A percentile compares a stretch with the other conserved stretches of the same genome.
Evolutionary conservation across 2,329 filamentous ascomycete genomes (phyloP).

Genomic region (Piedraia hortae): DNA sequence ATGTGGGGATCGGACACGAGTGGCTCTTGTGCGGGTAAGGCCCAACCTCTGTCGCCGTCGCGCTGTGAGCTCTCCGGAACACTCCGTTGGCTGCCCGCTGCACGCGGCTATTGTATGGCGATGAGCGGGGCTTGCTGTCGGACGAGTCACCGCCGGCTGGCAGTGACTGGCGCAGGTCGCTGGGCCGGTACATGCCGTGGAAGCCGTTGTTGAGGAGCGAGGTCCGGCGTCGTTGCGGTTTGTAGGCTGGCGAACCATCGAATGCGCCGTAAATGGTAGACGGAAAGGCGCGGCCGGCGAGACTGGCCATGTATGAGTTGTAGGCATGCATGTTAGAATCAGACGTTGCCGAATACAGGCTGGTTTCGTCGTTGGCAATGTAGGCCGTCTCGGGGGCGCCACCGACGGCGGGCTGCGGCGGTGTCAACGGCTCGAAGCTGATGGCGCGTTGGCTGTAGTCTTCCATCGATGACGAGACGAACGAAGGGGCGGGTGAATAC

Average conservation of each 20-base stretch:
- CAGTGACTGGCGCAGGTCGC: slow-evolving; percentile 50
- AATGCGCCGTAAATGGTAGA: slow-evolving; percentile 64
- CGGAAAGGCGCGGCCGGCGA: slow-evolving; percentile 54
- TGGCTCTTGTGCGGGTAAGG: slow-evolving; percentile 96
- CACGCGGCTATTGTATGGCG: slow-evolving; percentile 22
- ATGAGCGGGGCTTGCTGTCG: slow-evolving; percentile 47
- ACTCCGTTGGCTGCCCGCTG: slow-evolving; percentile 40
- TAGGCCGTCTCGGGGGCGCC: slow-evolving; percentile 77
- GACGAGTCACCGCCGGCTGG: slow-evolving; percentile 33
- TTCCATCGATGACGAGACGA: slow-evolving; percentile 94
- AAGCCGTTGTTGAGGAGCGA: slow-evolving; percentile 54
- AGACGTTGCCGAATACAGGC: slow-evolving; percentile 80
- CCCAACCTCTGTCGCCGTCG: slow-evolving; percentile 85
- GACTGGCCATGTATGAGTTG: slow-evolving; percentile 73
- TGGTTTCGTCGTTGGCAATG: slow-evolving; percentile 93
- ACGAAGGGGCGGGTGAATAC: slow-evolving; percentile 91
- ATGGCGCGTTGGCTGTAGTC: slow-evolving; percentile 92
- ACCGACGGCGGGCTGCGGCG: slow-evolving; percentile 69
- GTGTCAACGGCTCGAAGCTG: slow-evolving; percentile 89
- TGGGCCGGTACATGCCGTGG: slow-evolving; percentile 45
- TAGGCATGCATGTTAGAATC: slow-evolving; percentile 56
- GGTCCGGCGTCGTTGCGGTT: slow-evolving; percentile 62
- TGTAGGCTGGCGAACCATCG: slow-evolving; percentile 94
- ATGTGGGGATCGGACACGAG: slow-evolving; percentile 96
- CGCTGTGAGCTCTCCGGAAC: slow-evolving; percentile 70